A percentile compares a stretch with the other conserved stretches of the same genome.
Evolutionary conservation across 257 asterid genomes (phyloP).

Genomic region (Craterostigma plantagineum): DNA sequence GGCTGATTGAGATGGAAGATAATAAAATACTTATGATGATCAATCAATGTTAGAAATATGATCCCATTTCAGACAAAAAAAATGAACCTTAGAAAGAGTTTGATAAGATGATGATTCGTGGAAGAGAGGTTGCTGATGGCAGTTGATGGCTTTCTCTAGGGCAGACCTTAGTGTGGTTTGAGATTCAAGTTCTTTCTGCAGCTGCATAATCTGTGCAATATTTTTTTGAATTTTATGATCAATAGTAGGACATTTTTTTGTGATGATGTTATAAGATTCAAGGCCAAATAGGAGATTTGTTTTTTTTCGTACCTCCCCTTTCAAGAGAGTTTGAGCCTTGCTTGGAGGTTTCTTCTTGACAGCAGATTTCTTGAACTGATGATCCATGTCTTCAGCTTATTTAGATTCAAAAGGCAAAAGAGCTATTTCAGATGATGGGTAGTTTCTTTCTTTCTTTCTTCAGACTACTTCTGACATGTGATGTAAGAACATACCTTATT

Average conservation of each 20-base stretch:
- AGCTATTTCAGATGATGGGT: no score
- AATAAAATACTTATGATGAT: no score
- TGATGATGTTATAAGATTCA: background rate
- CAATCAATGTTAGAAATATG: background rate
- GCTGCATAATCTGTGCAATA: conserved; percentile 31
- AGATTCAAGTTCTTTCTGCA: conserved; percentile 36
- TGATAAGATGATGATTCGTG: conserved; percentile 20
- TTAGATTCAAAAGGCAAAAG: no score
- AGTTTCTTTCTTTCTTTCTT: no score
- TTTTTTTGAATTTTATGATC: background rate
- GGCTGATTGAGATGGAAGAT: conserved; percentile 33
- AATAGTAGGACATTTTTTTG: background rate
- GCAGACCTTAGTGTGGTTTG: conserved; percentile 31
- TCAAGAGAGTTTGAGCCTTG: conserved; percentile 24
- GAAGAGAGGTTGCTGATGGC: conserved; percentile 25
- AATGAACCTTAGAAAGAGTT: conserved; percentile 40
- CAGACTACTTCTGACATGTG: no score
- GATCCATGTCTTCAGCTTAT: conserved; percentile 10
- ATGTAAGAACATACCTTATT: no score
- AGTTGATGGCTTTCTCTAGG: conserved; percentile 34
- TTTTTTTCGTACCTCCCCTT: conserved; percentile 65
- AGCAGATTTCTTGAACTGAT: conserved; percentile 18
- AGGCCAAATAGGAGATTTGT: background rate
- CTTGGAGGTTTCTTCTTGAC: conserved; percentile 28
- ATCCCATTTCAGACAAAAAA: background rate